Evolutionary conservation across 1,284 basidiomycete genomes (phyloP), one percentile per base, ranked within the genome.

Genomic region (Fereydounia khargensis): DNA sequence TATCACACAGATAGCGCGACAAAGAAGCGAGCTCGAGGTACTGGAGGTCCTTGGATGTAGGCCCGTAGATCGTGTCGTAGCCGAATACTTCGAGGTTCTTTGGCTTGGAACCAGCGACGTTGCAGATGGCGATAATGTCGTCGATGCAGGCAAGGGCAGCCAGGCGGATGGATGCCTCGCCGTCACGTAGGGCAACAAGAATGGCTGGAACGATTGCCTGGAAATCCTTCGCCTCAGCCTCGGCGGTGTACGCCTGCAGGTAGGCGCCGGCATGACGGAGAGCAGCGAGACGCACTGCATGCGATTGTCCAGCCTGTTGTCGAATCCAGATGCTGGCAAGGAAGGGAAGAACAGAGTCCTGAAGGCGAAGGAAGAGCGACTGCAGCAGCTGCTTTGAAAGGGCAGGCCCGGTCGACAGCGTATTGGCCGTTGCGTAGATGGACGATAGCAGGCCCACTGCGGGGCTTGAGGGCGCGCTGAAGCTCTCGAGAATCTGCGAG

Each of bases 161-260:
- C 39, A 80, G 78, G 18, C 90, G 82, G 13, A 86, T 77, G 4
- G 70, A 56, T 42, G 74, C 80, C 36, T 83, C 82, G 0, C 66
- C 47, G 60, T 84, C 76, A 56, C 83, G 80, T 3, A 94, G 67
- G 3, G 84, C 83, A 8, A 86, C 80, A 1, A 96, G 77, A 10
- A 95, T 69, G 0, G 85, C 80, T 0, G 91, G 92, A 1, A 97
- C 69, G 11, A 92, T 79, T 0, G 85, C 86, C 78, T 97, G 94
- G 79, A 92, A 94, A 75, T 97, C 81, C 28, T 68, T 33, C 28
- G 47, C 25, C n/a, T 16, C 18, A 6, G 45, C 40, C 24, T 39
- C 38, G 3, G 20, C 23, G 33, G 33, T 58, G 42, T 42, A 81
- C 14, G 83, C 83, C 25, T 78, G 69, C 14, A 83, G 69, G 35